Conservation (phyloP, 2,329 filamentous ascomycete genomes). For the Emergomyces pasteurianus region DNA sequence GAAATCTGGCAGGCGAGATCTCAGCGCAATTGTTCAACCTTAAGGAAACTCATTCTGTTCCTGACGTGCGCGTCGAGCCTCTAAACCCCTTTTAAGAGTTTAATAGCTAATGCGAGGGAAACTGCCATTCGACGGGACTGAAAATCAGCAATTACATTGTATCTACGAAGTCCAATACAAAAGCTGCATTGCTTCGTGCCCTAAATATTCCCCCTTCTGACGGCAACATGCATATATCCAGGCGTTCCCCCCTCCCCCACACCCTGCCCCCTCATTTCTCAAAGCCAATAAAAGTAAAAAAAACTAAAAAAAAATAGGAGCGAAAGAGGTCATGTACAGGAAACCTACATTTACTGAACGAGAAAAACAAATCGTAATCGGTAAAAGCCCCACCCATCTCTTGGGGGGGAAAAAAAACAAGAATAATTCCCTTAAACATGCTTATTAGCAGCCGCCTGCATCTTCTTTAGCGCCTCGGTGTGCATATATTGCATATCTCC, state of each 20-base stretch:
- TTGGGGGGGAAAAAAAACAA: not conserved
- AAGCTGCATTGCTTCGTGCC: too few species aligned
- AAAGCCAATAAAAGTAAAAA: too few species aligned
- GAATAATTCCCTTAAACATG: conserved; percentile 11
- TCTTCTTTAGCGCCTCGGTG: conserved; percentile 63
- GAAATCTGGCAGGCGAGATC: too few species aligned
- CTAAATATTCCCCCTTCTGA: not conserved
- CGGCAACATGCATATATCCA: not conserved
- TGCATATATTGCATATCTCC: conserved; percentile 66
- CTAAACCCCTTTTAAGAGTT: too few species aligned
- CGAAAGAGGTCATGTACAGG: not conserved
- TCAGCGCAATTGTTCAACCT: too few species aligned
- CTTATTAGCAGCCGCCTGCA: conserved; percentile 53
- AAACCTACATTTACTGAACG: too few species aligned
- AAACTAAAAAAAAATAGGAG: not conserved
- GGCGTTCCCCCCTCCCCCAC: not conserved
- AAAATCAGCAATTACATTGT: not conserved
- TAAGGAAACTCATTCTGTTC: too few species aligned
- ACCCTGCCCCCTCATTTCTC: too few species aligned
- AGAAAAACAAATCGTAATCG: not conserved
- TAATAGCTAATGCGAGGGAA: too few species aligned
- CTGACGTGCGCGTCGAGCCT: too few species aligned
- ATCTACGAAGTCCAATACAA: too few species aligned
- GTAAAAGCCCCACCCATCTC: not conserved
- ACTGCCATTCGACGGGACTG: not conserved